phyloP scores from a whole-genome alignment of 2,329 filamentous ascomycete genomes.

The Trichoderma sp. region DNA sequence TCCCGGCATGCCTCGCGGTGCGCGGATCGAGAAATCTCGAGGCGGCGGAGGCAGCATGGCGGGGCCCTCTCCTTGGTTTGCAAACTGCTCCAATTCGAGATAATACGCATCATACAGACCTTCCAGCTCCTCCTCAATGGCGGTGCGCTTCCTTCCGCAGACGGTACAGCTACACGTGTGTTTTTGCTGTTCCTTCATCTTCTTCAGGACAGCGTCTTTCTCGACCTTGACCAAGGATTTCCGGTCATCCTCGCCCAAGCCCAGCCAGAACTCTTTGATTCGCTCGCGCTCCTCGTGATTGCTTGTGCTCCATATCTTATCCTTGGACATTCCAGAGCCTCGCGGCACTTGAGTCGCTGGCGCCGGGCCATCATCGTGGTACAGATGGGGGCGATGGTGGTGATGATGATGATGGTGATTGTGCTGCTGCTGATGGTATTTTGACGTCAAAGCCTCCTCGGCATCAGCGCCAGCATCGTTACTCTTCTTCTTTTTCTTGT shows the following conservation, averaged over 20 bases:
- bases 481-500: constrained; percentile 71
- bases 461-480: constrained; percentile 33
- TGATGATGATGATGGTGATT: neutral
- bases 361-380: neutral
- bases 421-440: neutral
- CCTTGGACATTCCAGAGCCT: constrained; percentile 60
- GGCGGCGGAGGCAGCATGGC: constrained; percentile 52
- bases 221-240: constrained; percentile 96
- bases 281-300: constrained; percentile 92
- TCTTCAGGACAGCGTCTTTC: constrained; percentile 94
- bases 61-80: constrained; percentile 74
- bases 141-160: constrained; percentile 91
- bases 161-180: constrained; percentile 98
- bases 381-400: neutral
- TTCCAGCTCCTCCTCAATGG: constrained; percentile 97
- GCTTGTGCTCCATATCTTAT: constrained; percentile 97
- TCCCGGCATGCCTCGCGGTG: constrained; percentile 58
- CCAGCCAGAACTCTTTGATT: constrained; percentile 98
- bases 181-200: constrained; percentile 99
- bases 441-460: constrained; percentile 10
- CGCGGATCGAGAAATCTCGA: constrained; percentile 62
- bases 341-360: constrained; percentile 37
- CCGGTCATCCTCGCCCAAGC: constrained; percentile 88
- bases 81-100: constrained; percentile 95
- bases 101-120: constrained; percentile 99